Evolutionary conservation across 2,329 filamentous ascomycete genomes (phyloP).

Genomic region (Pseudogymnoascus pannorum): DNA sequence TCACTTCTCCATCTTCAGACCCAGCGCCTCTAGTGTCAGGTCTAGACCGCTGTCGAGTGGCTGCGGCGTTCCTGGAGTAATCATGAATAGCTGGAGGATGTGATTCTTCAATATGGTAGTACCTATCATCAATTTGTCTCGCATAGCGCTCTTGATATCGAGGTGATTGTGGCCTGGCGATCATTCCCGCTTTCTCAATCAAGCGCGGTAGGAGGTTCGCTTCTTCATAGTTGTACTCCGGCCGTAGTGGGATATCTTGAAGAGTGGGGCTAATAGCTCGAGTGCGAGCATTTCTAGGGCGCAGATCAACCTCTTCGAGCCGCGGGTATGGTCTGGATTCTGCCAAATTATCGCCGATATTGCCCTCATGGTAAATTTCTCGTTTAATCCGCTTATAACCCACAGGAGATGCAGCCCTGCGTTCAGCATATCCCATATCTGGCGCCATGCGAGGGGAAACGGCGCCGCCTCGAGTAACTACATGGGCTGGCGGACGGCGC

Average conservation of each 20-base stretch:
- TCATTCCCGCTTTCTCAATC: slow-evolving; percentile 1
- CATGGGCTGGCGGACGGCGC: background rate
- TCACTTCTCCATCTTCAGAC: slow-evolving; percentile 34
- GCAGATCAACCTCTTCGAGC: background rate
- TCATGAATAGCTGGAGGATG: background rate
- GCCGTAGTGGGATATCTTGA: background rate
- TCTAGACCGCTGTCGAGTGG: slow-evolving; percentile 9
- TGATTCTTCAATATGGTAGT: background rate
- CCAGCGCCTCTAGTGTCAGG: slow-evolving; percentile 23
- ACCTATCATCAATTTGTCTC: background rate
- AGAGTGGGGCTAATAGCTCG: background rate
- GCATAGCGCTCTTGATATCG: background rate
- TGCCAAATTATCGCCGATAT: background rate
- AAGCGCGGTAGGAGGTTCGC: background rate
- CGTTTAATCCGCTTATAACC: background rate
- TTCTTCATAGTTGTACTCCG: slow-evolving; percentile 1
- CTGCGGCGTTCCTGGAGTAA: background rate
- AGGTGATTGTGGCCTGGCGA: background rate
- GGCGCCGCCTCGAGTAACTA: background rate
- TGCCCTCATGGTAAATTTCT: background rate
- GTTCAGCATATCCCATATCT: background rate
- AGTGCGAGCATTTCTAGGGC: background rate
- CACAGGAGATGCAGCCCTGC: background rate
- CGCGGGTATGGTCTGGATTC: background rate
- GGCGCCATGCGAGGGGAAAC: background rate